Evolutionary conservation across 768 basidiomycete species (phyloP).

Genomic region (Leccinum disarticulatum): DNA sequence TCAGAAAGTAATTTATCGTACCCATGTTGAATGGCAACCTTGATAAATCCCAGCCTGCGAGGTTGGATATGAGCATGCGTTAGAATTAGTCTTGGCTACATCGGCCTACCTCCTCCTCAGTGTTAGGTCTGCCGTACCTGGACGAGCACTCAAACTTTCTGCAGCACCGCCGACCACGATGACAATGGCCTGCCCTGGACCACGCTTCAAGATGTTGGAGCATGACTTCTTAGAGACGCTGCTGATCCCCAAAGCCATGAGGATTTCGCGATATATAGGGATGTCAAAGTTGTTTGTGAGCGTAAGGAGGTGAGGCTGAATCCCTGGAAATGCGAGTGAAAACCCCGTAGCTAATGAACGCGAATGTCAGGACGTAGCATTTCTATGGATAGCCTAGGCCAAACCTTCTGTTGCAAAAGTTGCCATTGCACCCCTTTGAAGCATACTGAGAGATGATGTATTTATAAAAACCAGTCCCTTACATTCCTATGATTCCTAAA

Average conservation of each 20-base stretch:
- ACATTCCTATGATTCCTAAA: slow-evolving; percentile 97
- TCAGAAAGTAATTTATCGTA: slow-evolving; percentile 31
- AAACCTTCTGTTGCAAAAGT: slow-evolving; percentile 95
- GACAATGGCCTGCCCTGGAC: slow-evolving; percentile 71
- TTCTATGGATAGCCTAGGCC: slow-evolving; percentile 4
- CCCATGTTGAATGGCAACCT: slow-evolving; percentile 89
- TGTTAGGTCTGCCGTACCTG: slow-evolving; percentile 94
- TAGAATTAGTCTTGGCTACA: not conserved
- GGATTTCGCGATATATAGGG: slow-evolving; percentile 90
- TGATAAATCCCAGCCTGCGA: slow-evolving; percentile 87
- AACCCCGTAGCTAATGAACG: slow-evolving; percentile 77
- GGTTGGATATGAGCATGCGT: not conserved
- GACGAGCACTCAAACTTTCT: slow-evolving; percentile 90
- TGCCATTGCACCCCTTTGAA: slow-evolving; percentile 80
- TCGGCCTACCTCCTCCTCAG: slow-evolving; percentile 58
- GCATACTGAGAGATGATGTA: not conserved
- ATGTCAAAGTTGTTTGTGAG: slow-evolving; percentile 86
- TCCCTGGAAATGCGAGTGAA: slow-evolving; percentile 85
- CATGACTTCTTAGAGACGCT: slow-evolving; percentile 92
- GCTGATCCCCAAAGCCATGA: slow-evolving; percentile 85
- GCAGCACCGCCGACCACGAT: slow-evolving; percentile 98
- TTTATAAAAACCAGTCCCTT: slow-evolving; percentile 30
- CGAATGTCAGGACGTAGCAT: not conserved
- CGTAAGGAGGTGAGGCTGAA: slow-evolving; percentile 91
- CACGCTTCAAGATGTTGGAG: slow-evolving; percentile 73